Evolutionary conservation across 192 early-diverging fungal species (phyloP).

Genomic region (Borealophlyctis nickersoniae): DNA sequence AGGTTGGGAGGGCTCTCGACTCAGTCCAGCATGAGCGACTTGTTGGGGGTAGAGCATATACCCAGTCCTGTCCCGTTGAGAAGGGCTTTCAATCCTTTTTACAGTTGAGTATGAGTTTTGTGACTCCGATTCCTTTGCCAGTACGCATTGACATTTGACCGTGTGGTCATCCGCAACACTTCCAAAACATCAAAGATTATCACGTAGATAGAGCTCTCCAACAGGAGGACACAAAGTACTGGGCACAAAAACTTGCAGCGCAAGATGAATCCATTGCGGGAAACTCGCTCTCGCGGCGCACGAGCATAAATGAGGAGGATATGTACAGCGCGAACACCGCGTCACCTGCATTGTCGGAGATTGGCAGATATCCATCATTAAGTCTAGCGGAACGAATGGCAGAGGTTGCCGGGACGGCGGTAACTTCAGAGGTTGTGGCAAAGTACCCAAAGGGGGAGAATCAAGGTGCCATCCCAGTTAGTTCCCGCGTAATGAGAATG

Average conservation of each 20-base stretch:
- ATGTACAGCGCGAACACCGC: constrained; percentile 2
- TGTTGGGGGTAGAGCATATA: too few species aligned
- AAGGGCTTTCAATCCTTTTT: constrained; percentile 23
- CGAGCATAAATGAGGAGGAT: constrained; percentile 1
- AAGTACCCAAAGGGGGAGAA: constrained; percentile 27
- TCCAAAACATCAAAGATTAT: constrained; percentile 11
- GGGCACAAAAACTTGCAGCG: constrained; percentile 23
- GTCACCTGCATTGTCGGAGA: constrained; percentile 9
- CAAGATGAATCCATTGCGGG: constrained; percentile 7
- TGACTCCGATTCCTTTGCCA: background rate
- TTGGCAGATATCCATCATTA: constrained; percentile 27
- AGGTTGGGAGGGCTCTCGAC: too few species aligned
- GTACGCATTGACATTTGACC: background rate
- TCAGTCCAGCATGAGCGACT: too few species aligned
- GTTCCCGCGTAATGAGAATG: too few species aligned
- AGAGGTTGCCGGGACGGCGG: constrained; percentile 44
- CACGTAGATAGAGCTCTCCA: constrained; percentile 27
- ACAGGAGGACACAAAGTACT: constrained; percentile 35
- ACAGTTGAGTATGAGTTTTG: constrained; percentile 17
- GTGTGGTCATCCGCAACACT: background rate
- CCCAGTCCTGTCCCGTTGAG: background rate
- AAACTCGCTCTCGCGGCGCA: constrained; percentile 19
- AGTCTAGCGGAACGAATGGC: constrained; percentile 54
- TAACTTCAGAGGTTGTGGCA: constrained; percentile 52
- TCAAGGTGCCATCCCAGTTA: too few species aligned